A percentile compares a stretch with the other conserved stretches of the same genome.
Evolutionary conservation across 768 basidiomycete genomes (phyloP).

Genomic region (Fibroporia radiculosa): DNA sequence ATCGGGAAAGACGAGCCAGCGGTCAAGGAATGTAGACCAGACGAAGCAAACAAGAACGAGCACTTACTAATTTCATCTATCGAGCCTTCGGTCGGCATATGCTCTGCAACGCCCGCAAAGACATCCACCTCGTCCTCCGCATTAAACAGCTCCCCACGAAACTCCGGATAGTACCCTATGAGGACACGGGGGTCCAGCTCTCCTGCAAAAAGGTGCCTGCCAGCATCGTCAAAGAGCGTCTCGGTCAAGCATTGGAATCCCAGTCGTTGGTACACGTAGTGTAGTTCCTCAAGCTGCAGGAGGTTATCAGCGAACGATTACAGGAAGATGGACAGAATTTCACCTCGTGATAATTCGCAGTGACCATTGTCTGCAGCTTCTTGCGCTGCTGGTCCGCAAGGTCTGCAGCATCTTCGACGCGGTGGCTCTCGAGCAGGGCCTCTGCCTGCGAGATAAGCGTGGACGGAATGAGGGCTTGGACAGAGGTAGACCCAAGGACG

Average conservation of each 20-base stretch:
- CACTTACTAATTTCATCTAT: constrained; percentile 86
- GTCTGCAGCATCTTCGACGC: constrained; percentile 55
- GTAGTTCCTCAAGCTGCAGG: constrained; percentile 57
- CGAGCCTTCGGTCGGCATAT: constrained; percentile 58
- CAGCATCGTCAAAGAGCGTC: constrained; percentile 80
- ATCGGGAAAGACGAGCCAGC: background rate
- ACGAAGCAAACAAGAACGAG: constrained; percentile 8
- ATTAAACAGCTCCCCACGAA: constrained; percentile 59
- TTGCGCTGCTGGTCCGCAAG: constrained; percentile 55
- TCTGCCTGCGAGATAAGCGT: constrained; percentile 70
- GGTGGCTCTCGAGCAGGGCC: constrained; percentile 54
- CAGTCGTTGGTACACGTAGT: constrained; percentile 74
- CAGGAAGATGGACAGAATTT: constrained; percentile 1
- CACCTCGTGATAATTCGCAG: constrained; percentile 51
- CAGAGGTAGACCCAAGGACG: constrained; percentile 48
- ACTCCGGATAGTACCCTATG: constrained; percentile 69
- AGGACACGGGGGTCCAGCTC: constrained; percentile 80
- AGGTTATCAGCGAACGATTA: background rate
- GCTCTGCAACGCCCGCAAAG: constrained; percentile 67
- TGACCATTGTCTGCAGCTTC: constrained; percentile 45
- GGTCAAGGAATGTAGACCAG: background rate
- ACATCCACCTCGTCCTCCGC: constrained; percentile 53
- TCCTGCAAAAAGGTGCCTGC: constrained; percentile 68
- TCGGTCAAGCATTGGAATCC: constrained; percentile 74
- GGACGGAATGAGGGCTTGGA: constrained; percentile 62